phyloP scores from a whole-genome alignment of 495 filamentous ascomycete genomes.

The Penicillium argentinense region DNA sequence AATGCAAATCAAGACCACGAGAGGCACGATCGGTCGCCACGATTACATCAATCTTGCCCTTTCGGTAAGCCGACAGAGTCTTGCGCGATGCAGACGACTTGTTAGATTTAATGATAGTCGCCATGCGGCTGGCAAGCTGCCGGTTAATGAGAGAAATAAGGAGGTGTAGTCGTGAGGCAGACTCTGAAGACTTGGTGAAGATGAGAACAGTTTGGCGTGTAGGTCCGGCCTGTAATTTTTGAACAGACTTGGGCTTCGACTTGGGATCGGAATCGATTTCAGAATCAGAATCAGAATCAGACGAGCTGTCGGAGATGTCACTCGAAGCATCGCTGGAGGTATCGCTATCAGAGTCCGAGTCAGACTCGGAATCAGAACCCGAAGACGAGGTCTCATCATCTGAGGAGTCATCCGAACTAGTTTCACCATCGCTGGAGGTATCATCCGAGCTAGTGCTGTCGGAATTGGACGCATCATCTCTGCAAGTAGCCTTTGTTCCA shows the following conservation, averaged over 20 bases:
- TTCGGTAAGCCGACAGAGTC: constrained; percentile 61
- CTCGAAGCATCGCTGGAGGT: constrained; percentile 18
- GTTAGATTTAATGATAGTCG: constrained; percentile 72
- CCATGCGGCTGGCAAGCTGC: constrained; percentile 52
- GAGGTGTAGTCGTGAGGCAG: constrained; percentile 73
- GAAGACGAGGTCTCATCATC: constrained; percentile 29
- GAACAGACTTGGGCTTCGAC: constrained; percentile 15
- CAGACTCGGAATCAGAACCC: constrained; percentile 22
- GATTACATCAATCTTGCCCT: constrained; percentile 66
- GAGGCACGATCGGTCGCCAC: constrained; percentile 91
- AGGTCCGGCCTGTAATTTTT: background rate
- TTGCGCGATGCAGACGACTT: constrained; percentile 63
- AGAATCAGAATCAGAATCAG: constrained; percentile 20
- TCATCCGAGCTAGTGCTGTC: constrained; percentile 31
- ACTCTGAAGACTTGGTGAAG: constrained; percentile 87
- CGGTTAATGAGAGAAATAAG: constrained; percentile 72
- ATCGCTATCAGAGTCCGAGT: constrained; percentile 23
- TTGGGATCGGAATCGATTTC: constrained; percentile 19
- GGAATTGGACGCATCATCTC: constrained; percentile 24
- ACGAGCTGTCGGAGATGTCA: constrained; percentile 23
- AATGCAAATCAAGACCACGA: constrained; percentile 83
- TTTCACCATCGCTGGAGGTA: constrained; percentile 26
- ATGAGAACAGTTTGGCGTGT: constrained; percentile 57
- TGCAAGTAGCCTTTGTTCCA: constrained; percentile 9
- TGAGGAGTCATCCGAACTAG: constrained; percentile 31